phyloP scores from a whole-genome alignment of 306 rosid genomes.

The Lablab purpureus region DNA sequence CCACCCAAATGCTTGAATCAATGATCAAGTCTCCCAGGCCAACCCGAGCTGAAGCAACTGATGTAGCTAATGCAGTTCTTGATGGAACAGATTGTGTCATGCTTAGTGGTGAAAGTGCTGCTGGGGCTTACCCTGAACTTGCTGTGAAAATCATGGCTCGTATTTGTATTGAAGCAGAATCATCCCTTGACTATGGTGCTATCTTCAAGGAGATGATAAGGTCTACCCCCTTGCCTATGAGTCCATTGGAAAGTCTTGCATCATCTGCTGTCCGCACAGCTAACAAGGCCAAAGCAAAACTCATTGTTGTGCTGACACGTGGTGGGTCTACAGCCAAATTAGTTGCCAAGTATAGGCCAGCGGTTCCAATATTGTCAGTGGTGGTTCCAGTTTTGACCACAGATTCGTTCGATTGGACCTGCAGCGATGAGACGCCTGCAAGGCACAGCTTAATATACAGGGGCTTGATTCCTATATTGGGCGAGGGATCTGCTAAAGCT shows the following conservation, averaged over 20 bases:
- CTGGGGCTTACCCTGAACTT: slow-evolving; percentile 91
- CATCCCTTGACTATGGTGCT: slow-evolving; percentile 91
- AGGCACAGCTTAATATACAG: slow-evolving; percentile 94
- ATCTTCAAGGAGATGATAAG: slow-evolving; percentile 94
- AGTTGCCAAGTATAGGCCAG: slow-evolving; percentile 94
- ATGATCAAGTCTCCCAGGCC: slow-evolving; percentile 98
- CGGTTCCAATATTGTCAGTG: slow-evolving; percentile 91
- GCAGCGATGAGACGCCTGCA: slow-evolving; percentile 93
- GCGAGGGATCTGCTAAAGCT: slow-evolving; percentile 95
- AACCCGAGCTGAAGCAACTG: slow-evolving; percentile 97
- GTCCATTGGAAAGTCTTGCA: slow-evolving; percentile 97
- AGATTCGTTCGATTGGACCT: slow-evolving; percentile 89
- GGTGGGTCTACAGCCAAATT: slow-evolving; percentile 91
- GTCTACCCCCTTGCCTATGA: slow-evolving; percentile 96
- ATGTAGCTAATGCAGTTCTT: slow-evolving; percentile 94
- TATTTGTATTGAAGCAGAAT: slow-evolving; percentile 92
- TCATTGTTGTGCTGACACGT: slow-evolving; percentile 89
- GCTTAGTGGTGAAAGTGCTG: slow-evolving; percentile 99
- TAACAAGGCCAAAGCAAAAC: slow-evolving; percentile 88
- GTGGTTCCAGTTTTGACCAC: slow-evolving; percentile 95
- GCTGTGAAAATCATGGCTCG: slow-evolving; percentile 96
- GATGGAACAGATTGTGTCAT: slow-evolving; percentile 97
- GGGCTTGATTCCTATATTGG: slow-evolving; percentile 90
- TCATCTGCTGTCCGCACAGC: slow-evolving; percentile 96
- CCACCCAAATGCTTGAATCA: slow-evolving; percentile 98